Conservation (phyloP, 2,329 filamentous ascomycete species). For the Penicillium sp. region DNA sequence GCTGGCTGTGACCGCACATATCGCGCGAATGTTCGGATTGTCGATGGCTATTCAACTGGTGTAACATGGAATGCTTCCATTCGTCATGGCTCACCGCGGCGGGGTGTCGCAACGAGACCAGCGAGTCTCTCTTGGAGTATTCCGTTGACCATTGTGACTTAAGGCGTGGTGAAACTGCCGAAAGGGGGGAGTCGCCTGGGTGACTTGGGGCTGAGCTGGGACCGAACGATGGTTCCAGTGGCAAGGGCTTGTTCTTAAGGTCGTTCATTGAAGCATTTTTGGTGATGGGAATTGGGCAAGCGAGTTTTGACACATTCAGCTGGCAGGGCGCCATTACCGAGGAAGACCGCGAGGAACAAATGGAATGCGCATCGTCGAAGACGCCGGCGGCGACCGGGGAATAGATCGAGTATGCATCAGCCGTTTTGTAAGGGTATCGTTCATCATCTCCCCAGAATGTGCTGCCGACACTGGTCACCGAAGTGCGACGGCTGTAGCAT, state of each 20-base stretch:
- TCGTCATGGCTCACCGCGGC: background rate
- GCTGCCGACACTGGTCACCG: slow-evolving; percentile 33
- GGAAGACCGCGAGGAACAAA: background rate
- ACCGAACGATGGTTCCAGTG: slow-evolving; percentile 34
- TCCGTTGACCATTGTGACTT: background rate
- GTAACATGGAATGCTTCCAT: background rate
- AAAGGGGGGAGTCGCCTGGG: slow-evolving; percentile 4
- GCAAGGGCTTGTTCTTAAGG: slow-evolving; percentile 41
- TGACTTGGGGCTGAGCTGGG: slow-evolving; percentile 30
- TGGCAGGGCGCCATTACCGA: background rate
- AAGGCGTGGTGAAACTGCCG: background rate
- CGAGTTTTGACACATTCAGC: background rate
- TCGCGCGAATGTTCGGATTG: background rate
- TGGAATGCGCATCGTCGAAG: slow-evolving; percentile 33
- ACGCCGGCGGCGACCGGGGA: slow-evolving; percentile 27
- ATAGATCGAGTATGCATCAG: slow-evolving; percentile 26
- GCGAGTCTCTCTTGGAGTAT: background rate
- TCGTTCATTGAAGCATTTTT: slow-evolving; percentile 25
- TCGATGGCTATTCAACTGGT: background rate
- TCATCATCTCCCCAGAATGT: slow-evolving; percentile 18
- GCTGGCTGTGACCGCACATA: background rate
- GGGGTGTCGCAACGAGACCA: background rate
- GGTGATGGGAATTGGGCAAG: slow-evolving; percentile 5
- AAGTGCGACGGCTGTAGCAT: slow-evolving; percentile 36
- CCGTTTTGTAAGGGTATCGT: slow-evolving; percentile 11